phyloP scores from a whole-genome alignment of 2,329 filamentous ascomycete species.

The Alternaria novae-zelandiae region DNA sequence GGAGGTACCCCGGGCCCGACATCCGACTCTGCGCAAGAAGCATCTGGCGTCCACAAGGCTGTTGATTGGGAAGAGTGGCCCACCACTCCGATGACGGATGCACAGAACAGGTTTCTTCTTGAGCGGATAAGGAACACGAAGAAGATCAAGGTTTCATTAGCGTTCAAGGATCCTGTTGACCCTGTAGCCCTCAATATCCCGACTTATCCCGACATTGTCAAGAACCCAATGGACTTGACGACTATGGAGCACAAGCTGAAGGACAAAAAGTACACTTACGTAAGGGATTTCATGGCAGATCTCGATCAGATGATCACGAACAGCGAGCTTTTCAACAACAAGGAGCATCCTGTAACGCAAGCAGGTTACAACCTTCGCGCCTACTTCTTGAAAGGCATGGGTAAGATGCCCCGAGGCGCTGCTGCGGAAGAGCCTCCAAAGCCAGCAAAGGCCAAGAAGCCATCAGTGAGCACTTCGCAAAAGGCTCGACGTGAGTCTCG shows the following conservation, averaged over 20 bases:
- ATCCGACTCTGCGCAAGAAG: constrained; percentile 41
- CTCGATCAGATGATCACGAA: constrained; percentile 82
- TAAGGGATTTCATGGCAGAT: constrained; percentile 77
- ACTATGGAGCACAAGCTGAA: constrained; percentile 84
- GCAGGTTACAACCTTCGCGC: constrained; percentile 68
- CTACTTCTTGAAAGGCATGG: constrained; percentile 67
- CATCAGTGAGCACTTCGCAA: constrained; percentile 34
- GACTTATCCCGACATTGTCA: constrained; percentile 73
- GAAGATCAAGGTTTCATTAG: constrained; percentile 79
- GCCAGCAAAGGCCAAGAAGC: constrained; percentile 61
- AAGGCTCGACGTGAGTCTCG: constrained; percentile 58
- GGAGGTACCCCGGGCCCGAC: constrained; percentile 22
- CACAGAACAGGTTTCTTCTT: constrained; percentile 67
- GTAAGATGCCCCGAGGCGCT: constrained; percentile 63
- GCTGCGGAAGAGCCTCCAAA: constrained; percentile 60
- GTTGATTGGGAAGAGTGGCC: constrained; percentile 44
- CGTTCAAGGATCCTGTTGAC: constrained; percentile 81
- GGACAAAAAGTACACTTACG: constrained; percentile 68
- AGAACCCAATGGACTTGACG: constrained; percentile 81
- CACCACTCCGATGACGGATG: constrained; percentile 53
- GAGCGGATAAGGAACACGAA: constrained; percentile 76
- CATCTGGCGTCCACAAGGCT: constrained; percentile 39
- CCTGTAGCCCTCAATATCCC: constrained; percentile 77
- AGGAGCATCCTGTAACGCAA: constrained; percentile 73
- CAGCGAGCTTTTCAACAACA: constrained; percentile 81